Evolutionary conservation across 1,284 basidiomycete genomes (phyloP).

Genomic region (Pholiota adiposa): DNA sequence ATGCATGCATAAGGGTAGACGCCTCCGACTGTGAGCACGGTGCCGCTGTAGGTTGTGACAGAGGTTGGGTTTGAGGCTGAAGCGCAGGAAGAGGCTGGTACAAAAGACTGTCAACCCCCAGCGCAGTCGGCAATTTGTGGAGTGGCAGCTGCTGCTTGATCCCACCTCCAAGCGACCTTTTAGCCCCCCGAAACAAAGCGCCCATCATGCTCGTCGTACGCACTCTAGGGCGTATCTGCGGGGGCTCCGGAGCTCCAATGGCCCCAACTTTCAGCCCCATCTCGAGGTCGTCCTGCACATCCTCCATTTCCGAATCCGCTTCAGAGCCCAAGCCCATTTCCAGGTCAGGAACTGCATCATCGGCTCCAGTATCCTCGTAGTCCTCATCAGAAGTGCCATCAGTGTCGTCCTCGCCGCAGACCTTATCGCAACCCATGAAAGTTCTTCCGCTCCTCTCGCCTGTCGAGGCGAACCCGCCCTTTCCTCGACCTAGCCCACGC

Average conservation of each 20-base stretch:
- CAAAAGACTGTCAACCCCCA: conserved; percentile 19
- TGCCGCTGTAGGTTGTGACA: background rate
- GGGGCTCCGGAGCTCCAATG: conserved; percentile 15
- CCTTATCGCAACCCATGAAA: conserved; percentile 29
- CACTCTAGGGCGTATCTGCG: conserved; percentile 28
- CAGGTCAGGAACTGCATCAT: conserved; percentile 16
- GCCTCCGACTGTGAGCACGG: background rate
- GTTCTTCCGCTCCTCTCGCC: conserved; percentile 11
- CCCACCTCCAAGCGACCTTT: conserved; percentile 16
- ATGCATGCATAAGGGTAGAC: background rate
- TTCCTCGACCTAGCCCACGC: conserved; percentile 12
- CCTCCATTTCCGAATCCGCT: conserved; percentile 16
- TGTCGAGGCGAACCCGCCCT: background rate
- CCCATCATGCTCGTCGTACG: conserved; percentile 35
- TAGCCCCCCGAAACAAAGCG: conserved; percentile 26
- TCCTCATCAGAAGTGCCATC: background rate
- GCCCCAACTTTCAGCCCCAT: conserved; percentile 4
- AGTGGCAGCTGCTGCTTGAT: conserved; percentile 5
- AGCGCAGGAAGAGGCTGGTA: conserved; percentile 19
- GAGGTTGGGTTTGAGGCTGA: conserved; percentile 1
- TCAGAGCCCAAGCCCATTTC: conserved; percentile 24
- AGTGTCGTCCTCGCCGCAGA: conserved; percentile 27
- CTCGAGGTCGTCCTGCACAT: conserved; percentile 6
- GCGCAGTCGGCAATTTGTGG: conserved; percentile 4
- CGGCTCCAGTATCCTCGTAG: conserved; percentile 15